Conservation (phyloP, 768 basidiomycete species). For the Royoungia palumana region DNA sequence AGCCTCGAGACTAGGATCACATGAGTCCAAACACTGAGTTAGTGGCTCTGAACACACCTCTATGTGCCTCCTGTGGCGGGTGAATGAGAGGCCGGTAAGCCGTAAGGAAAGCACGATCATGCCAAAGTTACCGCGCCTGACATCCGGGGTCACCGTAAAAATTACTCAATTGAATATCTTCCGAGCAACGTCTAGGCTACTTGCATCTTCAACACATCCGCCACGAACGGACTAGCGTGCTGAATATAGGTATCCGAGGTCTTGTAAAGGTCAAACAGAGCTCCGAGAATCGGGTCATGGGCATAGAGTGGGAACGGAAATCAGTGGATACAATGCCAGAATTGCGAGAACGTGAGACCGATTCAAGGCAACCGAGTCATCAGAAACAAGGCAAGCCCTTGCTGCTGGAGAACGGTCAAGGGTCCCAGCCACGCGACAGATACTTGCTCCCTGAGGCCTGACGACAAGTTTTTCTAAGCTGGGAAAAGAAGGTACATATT, state of each 20-base stretch:
- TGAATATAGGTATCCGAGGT: slow-evolving; percentile 10
- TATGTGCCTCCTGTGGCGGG: not conserved
- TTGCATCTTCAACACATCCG: slow-evolving; percentile 24
- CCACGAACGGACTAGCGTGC: slow-evolving; percentile 22
- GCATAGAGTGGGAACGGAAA: slow-evolving; percentile 17
- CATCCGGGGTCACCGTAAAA: not conserved
- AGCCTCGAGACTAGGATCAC: slow-evolving; percentile 3
- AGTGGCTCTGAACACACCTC: not conserved
- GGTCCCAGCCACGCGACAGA: not conserved
- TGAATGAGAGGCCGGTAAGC: no score
- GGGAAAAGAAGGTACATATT: slow-evolving; percentile 4
- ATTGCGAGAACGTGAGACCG: not conserved
- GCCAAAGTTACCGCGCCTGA: not conserved
- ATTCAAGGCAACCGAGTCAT: slow-evolving; percentile 2
- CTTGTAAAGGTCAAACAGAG: slow-evolving; percentile 2
- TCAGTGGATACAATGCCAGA: slow-evolving; percentile 6
- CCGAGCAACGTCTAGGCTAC: not conserved
- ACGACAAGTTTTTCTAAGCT: not conserved
- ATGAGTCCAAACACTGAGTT: not conserved
- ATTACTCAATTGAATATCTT: not conserved
- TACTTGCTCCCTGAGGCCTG: not conserved
- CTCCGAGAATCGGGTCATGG: slow-evolving; percentile 8
- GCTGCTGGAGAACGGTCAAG: not conserved
- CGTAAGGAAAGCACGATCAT: not conserved
- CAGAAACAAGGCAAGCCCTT: not conserved